These are phyloP conservation scores for Rostrohypoxylon terebratum DNA, from an alignment of 495 filamentous ascomycete genomes.

Conservation along the genomic window DNA sequence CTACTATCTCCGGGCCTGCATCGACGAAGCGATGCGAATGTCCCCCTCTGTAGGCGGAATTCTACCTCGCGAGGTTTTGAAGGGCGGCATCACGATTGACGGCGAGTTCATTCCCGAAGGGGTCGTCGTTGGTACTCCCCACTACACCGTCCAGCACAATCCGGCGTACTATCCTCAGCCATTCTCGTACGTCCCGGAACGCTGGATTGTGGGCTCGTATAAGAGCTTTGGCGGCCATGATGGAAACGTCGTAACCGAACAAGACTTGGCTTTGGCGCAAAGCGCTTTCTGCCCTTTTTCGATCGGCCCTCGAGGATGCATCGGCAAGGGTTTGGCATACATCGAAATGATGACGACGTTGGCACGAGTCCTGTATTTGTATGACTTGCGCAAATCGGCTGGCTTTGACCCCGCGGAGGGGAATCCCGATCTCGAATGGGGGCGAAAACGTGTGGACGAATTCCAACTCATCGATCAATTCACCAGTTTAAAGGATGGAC, in stretches of 20 bases:
- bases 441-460: slow-evolving; percentile 59
- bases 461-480: slow-evolving; percentile 69
- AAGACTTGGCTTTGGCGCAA: slow-evolving; percentile 56
- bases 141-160: slow-evolving; percentile 70
- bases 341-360: slow-evolving; percentile 63
- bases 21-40: slow-evolving; percentile 80
- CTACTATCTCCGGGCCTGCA: slow-evolving; percentile 69
- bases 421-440: slow-evolving; percentile 55
- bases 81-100: slow-evolving; percentile 69
- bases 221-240: slow-evolving; percentile 33
- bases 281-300: slow-evolving; percentile 70
- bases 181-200: slow-evolving; percentile 64
- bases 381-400: slow-evolving; percentile 59
- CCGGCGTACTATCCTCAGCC: slow-evolving; percentile 64
- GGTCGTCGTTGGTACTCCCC: slow-evolving; percentile 64
- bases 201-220: slow-evolving; percentile 60
- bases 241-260: slow-evolving; percentile 40
- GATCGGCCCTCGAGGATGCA: slow-evolving; percentile 67
- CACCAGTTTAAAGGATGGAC: slow-evolving; percentile 68
- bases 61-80: slow-evolving; percentile 70
- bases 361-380: slow-evolving; percentile 61
- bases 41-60: slow-evolving; percentile 72
- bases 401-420: slow-evolving; percentile 61
- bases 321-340: slow-evolving; percentile 70
- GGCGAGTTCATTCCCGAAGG: slow-evolving; percentile 66